These are phyloP conservation scores for Aspergillus sp. DNA, from an alignment of 2,329 filamentous ascomycete species.

Conservation along the genomic window DNA sequence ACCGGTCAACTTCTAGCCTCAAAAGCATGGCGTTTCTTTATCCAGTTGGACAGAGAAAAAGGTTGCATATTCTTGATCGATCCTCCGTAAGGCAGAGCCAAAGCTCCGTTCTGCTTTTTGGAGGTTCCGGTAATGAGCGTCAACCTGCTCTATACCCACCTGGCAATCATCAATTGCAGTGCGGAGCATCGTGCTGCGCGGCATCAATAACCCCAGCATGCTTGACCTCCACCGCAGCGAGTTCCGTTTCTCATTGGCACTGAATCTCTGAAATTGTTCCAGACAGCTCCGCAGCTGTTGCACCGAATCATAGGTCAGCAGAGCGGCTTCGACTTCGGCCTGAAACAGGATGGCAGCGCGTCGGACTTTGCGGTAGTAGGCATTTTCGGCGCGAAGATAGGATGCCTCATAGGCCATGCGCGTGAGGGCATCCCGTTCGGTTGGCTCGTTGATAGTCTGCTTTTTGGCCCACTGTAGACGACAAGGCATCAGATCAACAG, in stretches of 20 bases:
- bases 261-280: neutral
- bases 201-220: neutral
- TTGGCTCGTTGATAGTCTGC: neutral
- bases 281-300: neutral
- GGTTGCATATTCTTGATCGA: conserved; percentile 1
- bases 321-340: neutral
- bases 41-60: neutral
- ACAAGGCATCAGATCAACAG: conserved; percentile 1
- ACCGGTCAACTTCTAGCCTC: neutral
- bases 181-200: neutral
- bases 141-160: neutral
- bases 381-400: conserved; percentile 5
- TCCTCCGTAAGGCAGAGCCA: neutral
- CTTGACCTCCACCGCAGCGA: neutral
- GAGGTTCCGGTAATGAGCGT: neutral
- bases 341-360: conserved; percentile 2
- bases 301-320: too few relatives aligned
- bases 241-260: neutral
- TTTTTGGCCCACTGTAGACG: too few relatives aligned
- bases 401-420: conserved; percentile 2
- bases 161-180: neutral
- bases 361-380: conserved; percentile 4
- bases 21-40: neutral
- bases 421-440: neutral
- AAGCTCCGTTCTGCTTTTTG: neutral